Evolutionary conservation across 2,329 filamentous ascomycete species (phyloP).

Genomic region (Exophiala aquamarina): DNA sequence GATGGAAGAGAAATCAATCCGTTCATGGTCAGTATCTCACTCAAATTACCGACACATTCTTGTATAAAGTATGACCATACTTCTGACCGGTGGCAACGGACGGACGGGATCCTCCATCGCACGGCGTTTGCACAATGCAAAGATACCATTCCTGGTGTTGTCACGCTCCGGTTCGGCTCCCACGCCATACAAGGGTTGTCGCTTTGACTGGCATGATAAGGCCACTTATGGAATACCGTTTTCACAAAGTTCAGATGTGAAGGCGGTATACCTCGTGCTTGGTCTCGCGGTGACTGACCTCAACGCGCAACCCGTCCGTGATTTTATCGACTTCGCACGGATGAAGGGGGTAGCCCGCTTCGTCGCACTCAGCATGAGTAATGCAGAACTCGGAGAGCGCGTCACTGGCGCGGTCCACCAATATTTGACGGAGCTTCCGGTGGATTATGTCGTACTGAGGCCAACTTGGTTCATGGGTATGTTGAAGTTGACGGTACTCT

Average conservation of each 20-base stretch:
- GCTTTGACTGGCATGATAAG: slow-evolving; percentile 22
- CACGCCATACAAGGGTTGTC: slow-evolving; percentile 20
- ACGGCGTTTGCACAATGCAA: slow-evolving; percentile 2
- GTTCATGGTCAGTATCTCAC: too few relatives aligned
- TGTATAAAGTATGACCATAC: slow-evolving; percentile 29
- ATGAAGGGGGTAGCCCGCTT: slow-evolving; percentile 42
- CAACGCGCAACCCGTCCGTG: not conserved
- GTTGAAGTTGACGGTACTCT: too few relatives aligned
- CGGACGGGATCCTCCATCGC: slow-evolving; percentile 43
- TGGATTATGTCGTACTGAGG: slow-evolving; percentile 46
- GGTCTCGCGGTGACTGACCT: not conserved
- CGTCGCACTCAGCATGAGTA: slow-evolving; percentile 45
- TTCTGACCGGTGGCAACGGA: slow-evolving; percentile 49
- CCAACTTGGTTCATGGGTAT: slow-evolving; percentile 53
- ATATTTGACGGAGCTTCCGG: slow-evolving; percentile 40
- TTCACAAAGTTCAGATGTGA: not conserved
- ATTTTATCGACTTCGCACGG: slow-evolving; percentile 44
- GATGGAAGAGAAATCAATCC: too few relatives aligned
- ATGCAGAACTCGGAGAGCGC: slow-evolving; percentile 37
- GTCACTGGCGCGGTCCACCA: slow-evolving; percentile 39
- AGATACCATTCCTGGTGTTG: slow-evolving; percentile 37
- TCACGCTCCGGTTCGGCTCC: slow-evolving; percentile 36
- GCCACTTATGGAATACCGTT: not conserved
- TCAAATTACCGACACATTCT: too few relatives aligned
- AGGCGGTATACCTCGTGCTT: not conserved